Base-by-base conservation (phyloP, 352 stramenopile species). In the Phytophthora fragariae region DNA sequence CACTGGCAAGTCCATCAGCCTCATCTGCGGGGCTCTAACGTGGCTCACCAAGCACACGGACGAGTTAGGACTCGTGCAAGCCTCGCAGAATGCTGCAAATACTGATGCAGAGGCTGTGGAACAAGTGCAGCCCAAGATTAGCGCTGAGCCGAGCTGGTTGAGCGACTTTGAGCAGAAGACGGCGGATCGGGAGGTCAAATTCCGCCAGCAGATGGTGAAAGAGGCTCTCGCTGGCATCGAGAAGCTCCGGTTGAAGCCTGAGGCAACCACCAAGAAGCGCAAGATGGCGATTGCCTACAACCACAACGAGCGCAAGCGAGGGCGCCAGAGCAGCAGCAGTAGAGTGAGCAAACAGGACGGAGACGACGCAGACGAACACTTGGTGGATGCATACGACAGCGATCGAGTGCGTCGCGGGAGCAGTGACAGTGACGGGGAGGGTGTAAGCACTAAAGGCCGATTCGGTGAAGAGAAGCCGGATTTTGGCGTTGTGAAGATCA, bases 1-100 rank as follows among this genome's bases (percentile, higher is more conserved):
- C 27, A 98, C 93, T 29, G 94, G 94, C 58, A 98, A 98, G 68
- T 97, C 92, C 12, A 91, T 98, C 59, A 98, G 90, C 68, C 80
- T 98, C 15, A 97, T 98, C 62, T 98, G 93, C 65, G 91, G 92
- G 15, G 79, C 88, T 1, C 76, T 98, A 3, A 86, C 93, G 33
- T 98, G 93, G 93, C 76, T 98, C 4, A 63, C 75, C 5, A 81
- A 84, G 50, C 78, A 93, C 66, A 94, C 89, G 15, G 91, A 95
- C 66, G 85, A 88, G 63, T 88, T 82, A 46, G 92, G 91, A 62
- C 76, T 96, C 27, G 65, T 85, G 12, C 55, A 77, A 73, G 35
- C 21, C 47, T 31, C 47, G 15, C 9, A 58, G 44, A 21, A 9
- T 17, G 1, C 54, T 75, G 41, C n/a, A 57, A 44, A 62, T 41